These are phyloP conservation scores for Pichia rugopelliculosa DNA, from an alignment of 805 yeast species.

Conservation along the genomic window DNA sequence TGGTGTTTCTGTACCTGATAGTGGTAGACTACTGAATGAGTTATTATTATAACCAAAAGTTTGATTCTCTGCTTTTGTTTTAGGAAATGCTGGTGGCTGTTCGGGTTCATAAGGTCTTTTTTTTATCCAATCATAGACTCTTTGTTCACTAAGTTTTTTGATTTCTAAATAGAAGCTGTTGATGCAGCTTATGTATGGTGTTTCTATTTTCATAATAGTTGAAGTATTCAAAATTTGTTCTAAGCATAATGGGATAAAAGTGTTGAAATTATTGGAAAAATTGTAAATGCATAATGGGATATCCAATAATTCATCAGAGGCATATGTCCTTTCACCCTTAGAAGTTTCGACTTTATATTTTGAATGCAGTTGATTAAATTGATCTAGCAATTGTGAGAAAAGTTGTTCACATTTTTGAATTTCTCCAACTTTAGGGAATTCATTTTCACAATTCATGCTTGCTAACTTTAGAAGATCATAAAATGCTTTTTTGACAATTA, in stretches of 20 bases:
- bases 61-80: background rate
- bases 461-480: conserved; percentile 20
- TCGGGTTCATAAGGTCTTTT: background rate
- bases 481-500: conserved; percentile 18
- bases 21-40: background rate
- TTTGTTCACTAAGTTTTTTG: conserved; percentile 11
- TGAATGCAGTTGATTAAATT: conserved; percentile 17
- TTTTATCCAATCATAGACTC: conserved; percentile 19
- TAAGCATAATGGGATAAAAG: conserved; percentile 16
- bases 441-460: conserved; percentile 19
- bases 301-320: conserved; percentile 9
- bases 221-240: conserved; percentile 17
- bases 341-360: background rate
- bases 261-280: conserved; percentile 15
- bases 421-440: conserved; percentile 22
- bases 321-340: background rate
- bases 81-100: background rate
- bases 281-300: conserved; percentile 17
- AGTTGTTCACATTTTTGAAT: conserved; percentile 6
- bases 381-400: conserved; percentile 16
- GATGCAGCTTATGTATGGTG: conserved; percentile 20
- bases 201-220: conserved; percentile 4
- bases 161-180: conserved; percentile 18
- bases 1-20: background rate
- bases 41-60: background rate